Base-by-base conservation (phyloP, 2,329 filamentous ascomycete species). In the Penicillium paneum region DNA sequence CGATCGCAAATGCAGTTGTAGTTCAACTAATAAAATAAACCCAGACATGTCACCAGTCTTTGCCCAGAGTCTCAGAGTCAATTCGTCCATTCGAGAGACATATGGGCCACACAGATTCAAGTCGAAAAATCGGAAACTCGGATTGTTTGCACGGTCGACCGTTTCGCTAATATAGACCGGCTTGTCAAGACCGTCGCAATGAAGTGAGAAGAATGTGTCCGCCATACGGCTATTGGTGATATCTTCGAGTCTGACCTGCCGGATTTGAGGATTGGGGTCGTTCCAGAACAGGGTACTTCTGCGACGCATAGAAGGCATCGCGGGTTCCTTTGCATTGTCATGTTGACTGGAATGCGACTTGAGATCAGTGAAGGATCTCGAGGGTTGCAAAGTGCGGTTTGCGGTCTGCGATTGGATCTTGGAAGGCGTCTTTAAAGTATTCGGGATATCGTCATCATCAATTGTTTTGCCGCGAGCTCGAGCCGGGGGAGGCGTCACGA, bases 141-240 rank as follows among this genome's bases (percentile, higher is more conserved):
- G 94, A 71, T 97, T 97, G 74, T 91, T 91, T n/a, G 89, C 86
- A 66, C 85, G 85, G 63, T 88, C 83, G 28, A 86, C 83, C 21
- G 88, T 79, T 74, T 97, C 93, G 67, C 91, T 96, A 64, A 96
- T 83, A 71, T 97, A 97, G n/a, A 97, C 76, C 0, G 93, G 91
- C 15, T 90, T 86, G 43, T 80, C 74, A 48, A 84, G 74, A 3
- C 76, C 82, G 1, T 83, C 77, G 42, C 86, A 83, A 71, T 97
- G 92, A 48, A 97, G 70, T 3, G 90, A 89, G 72, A 96, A 94
- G 80, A 96, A 97, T 15, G 87, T 86, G 74, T 97, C 89, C n/a
- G 87, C 90, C 74, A 94, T 86, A 48, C 84, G 81, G 63, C 80
- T 83, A 49, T 86, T 84, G 28, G 89, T 83, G 8, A 90, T 82